Evolutionary conservation across 208 protist genomes (phyloP), one percentile per base, ranked within the genome.

Genomic region (Leishmania arabica): DNA sequence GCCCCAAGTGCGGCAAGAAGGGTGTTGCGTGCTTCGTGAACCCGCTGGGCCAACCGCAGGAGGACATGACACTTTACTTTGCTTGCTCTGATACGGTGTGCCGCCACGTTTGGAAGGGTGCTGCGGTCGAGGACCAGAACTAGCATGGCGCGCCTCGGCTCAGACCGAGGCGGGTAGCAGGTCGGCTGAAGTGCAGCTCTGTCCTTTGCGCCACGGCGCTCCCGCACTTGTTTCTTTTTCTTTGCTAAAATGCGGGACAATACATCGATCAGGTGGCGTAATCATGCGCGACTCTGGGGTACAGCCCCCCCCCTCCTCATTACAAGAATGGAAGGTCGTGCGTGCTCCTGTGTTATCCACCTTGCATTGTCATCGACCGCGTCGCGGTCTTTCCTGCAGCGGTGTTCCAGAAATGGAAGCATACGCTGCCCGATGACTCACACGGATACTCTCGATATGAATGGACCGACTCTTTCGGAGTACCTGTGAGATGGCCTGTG

Each of bases 31-130:
- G 94, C 79, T 98, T 97, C 78, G 92, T 98, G 42, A 98, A 98
- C 78, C 95, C 95, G 19, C 88, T 98, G 24, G 95, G 92, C 0
- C 91, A 94, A 71, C 92, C 92, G 1, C 92, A 96, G 72, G 95
- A 98, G 79, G 95, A 97, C 79, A 97, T 98, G 93, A 96, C 93
- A 31, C 88, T 96, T 37, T 97, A 94, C 84, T 97, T 97, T 81
- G 95, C 92, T 54, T 98, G 95, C 73, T 90, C 95, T 3, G 95
- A 97, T 72, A 91, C 85, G 6, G 88, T 82, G 65, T 98, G 95
- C 80, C 88, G 92, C 3, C 82, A 96, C 68, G 93, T 97, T 27
- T 98, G 92, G 94, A 97, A 95, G 84, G 91, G 91, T 49, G 86
- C 91, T 27, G 85, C 89, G 47, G 86, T 86, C 31, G 82, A 92